Evolutionary conservation across 148 eudicot species (phyloP), one percentile per base, ranked within the genome.

Genomic region (Rhododendron simsii): DNA sequence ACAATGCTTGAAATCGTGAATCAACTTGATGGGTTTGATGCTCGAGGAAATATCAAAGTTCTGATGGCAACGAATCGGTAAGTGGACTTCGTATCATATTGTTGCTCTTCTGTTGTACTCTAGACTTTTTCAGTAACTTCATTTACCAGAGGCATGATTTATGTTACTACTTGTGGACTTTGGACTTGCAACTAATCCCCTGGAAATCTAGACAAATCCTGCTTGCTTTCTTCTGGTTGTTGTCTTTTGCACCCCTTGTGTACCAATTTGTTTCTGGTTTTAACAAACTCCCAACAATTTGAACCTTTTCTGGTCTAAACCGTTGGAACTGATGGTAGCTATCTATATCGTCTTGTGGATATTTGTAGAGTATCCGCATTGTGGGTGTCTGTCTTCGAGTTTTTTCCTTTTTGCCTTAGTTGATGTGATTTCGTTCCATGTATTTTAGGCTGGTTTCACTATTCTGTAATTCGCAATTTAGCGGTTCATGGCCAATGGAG

Each of bases 1-100:
- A 95, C 97, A 30, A 93, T 96, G 99, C 96, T 96, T 90, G 99
- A 96, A 88, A 96, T 96, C 73, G 98, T 96, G 90, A 96, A 96
- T 85, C 99, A 96, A 91, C 96, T 96, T 83, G 99, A 96, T 91
- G 99, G 99, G 20, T 96, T 95, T 88, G 98, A 96, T 93, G 94
- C 98, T 71, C 96, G 96, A 59, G 96, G 99, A 55, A 96, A 96
- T 91, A 94, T 96, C 55, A 95, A 96, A 87, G 99, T 96, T 77
- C 95, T 96, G 37, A 96, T 96, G 99, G 99, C 98, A 57, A 95
- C 99, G 81, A 96, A 94, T 89, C 92, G 98, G 99, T 96, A 26
- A 86, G 83, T 74, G 81, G 48, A 51, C 21, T 85, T 30, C 12
- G 37, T 76, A 2, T 21, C 33, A 50, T 55, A 33, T 20, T 28